Conservation (phyloP, 2,329 filamentous ascomycete genomes). For the Neofusicoccum sp. region DNA sequence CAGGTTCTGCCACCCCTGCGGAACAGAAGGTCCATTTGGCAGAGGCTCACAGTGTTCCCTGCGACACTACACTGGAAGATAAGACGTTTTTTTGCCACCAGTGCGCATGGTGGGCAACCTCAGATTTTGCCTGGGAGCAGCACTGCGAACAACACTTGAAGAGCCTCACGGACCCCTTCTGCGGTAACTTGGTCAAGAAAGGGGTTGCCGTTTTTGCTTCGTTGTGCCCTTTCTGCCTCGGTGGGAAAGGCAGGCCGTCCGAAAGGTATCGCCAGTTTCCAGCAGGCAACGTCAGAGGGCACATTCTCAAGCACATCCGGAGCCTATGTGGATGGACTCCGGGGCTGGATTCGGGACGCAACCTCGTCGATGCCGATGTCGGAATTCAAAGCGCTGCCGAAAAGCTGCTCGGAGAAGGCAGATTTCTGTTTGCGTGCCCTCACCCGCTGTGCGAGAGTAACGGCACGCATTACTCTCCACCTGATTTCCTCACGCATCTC, state of each 20-base stretch:
- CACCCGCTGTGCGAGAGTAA: neutral
- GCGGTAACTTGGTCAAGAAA: neutral
- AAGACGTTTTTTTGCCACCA: neutral
- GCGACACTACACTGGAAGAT: neutral
- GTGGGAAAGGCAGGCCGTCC: neutral
- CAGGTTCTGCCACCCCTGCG: neutral
- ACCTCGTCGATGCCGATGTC: neutral
- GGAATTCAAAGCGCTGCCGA: neutral
- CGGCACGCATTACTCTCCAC: neutral
- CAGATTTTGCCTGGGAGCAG: neutral
- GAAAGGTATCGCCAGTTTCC: neutral
- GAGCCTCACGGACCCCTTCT: neutral
- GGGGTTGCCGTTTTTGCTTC: neutral
- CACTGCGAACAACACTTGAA: neutral
- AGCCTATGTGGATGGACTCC: neutral
- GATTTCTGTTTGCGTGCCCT: neutral
- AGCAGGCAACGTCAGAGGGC: neutral
- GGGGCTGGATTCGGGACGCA: neutral
- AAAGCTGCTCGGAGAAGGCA: neutral
- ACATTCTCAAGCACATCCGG: neutral
- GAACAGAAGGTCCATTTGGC: neutral
- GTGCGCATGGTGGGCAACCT: slow-evolving; percentile 1
- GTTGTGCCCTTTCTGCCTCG: neutral
- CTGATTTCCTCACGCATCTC: neutral
- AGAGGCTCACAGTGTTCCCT: neutral